Base-by-base conservation (phyloP, 805 yeast genomes). In the Barnettozyma wickerhamii region DNA sequence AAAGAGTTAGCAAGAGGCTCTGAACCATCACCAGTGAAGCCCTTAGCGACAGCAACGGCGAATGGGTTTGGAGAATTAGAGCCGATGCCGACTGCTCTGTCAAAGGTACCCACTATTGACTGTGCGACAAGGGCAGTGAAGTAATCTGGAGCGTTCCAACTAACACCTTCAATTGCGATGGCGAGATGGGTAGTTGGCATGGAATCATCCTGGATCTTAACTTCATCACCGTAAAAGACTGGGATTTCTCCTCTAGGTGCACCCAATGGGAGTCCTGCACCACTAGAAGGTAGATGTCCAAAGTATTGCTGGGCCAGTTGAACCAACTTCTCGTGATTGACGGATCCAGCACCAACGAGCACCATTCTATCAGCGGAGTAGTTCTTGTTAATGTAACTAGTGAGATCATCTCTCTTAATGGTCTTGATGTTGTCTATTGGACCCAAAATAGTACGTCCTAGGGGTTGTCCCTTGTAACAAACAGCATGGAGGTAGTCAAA, bases 361-460 rank as follows among this genome's bases (percentile, higher is more conserved):
- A 93, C 98, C 98, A 93, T 93, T 57, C 98, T 74, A 65, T 93
- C 97, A 31, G 97, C 95, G 57, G 84, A 85, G 66, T 93, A 93
- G 69, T 93, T 93, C 31, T 82, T 79, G 26, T 73, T 66, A 56
- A 93, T 93, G 64, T 90, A 93, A 51, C 77, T 72, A 42, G 76
- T 79, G 58, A 93, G 71, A 61, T 93, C 96, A 6, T 70, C 67
- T 57, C 87, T 75, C 49, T 82, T 72, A 50, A 93, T 87, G 28
- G 89, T 77, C 59, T 77, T 77, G 56, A 93, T 93, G 63, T 89
- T 83, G 48, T 85, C 85, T 46, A 89, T 75, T 15, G 99, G 98
- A 0, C 99, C 99, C 45, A 93, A 69, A 43, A 93, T 93, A 7
- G 99, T 95, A 66, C 97, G 81, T 20, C 99, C 99, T 47, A 93